Conservation (phyloP, 768 basidiomycete species). For the Tricholoma matsutake region DNA sequence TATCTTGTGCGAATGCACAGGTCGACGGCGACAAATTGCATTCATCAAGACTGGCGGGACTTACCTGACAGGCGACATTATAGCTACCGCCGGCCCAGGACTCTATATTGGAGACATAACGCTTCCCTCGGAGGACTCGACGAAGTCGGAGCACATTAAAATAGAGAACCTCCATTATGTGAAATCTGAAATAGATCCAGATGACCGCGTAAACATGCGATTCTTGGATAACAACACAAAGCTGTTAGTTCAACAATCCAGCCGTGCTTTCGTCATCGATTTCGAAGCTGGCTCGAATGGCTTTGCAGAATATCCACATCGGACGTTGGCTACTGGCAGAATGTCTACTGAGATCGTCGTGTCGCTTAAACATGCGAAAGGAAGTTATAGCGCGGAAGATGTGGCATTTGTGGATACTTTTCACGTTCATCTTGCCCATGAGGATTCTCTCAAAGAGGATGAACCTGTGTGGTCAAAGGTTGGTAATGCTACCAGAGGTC, state of each 20-base stretch:
- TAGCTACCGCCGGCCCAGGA: slow-evolving; percentile 62
- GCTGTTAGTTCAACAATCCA: slow-evolving; percentile 58
- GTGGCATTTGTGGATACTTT: slow-evolving; percentile 70
- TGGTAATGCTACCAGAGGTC: slow-evolving; percentile 57
- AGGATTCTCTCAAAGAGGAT: slow-evolving; percentile 34
- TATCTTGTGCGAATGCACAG: slow-evolving; percentile 45
- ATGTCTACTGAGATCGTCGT: slow-evolving; percentile 58
- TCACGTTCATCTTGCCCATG: slow-evolving; percentile 59
- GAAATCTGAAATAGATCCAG: slow-evolving; percentile 45
- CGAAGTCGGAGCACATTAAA: slow-evolving; percentile 27
- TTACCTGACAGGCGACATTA: slow-evolving; percentile 55
- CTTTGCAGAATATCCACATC: slow-evolving; percentile 44
- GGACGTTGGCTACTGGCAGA: slow-evolving; percentile 49
- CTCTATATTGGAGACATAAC: slow-evolving; percentile 62
- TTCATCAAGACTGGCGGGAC: slow-evolving; percentile 64
- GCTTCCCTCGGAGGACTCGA: slow-evolving; percentile 35
- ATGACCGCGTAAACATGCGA: slow-evolving; percentile 45
- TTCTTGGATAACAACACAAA: slow-evolving; percentile 54
- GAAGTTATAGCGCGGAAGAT: slow-evolving; percentile 26
- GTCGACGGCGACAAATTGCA: slow-evolving; percentile 46
- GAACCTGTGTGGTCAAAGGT: slow-evolving; percentile 67
- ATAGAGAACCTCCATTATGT: slow-evolving; percentile 51
- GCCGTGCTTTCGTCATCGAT: slow-evolving; percentile 48
- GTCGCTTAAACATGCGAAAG: slow-evolving; percentile 25
- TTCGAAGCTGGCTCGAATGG: slow-evolving; percentile 43